phyloP scores from a whole-genome alignment of 306 rosid species.

The Luffa aegyptiaca region DNA sequence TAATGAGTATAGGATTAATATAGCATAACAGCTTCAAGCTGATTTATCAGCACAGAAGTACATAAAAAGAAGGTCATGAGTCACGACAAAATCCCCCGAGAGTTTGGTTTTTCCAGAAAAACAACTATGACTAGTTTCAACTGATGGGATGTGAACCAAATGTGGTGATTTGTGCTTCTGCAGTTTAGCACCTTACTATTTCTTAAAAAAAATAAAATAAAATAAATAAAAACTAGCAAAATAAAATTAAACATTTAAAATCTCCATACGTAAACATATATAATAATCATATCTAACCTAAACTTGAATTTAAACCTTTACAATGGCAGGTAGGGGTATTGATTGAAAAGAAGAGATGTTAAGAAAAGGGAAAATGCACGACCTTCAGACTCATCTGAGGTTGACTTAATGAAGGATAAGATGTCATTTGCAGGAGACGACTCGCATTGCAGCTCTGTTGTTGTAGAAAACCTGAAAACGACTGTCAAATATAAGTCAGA shows the following conservation, averaged over 20 bases:
- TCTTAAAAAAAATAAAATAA: neutral
- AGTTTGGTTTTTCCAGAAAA: neutral
- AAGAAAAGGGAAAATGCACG: conserved; percentile 10
- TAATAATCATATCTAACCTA: neutral
- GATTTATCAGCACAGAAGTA: neutral
- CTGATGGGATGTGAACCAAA: neutral
- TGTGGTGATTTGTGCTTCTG: neutral
- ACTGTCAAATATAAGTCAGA: conserved; percentile 45
- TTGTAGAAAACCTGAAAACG: conserved; percentile 52
- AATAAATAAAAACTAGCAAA: neutral
- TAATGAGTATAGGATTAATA: neutral
- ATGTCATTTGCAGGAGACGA: conserved; percentile 29
- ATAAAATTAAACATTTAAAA: neutral
- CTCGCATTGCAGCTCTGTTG: conserved; percentile 29
- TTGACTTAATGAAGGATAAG: conserved; percentile 54
- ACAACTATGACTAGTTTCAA: neutral
- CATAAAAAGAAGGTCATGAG: neutral
- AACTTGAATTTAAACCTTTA: neutral
- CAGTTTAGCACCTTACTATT: neutral
- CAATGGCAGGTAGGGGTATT: neutral
- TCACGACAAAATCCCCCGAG: neutral
- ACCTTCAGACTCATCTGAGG: conserved; percentile 62
- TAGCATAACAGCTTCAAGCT: neutral
- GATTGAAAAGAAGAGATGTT: neutral
- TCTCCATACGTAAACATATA: neutral